These are phyloP conservation scores for Mallotus nudiflorus DNA, from an alignment of 345 rosid species.

Conservation along the genomic window DNA sequence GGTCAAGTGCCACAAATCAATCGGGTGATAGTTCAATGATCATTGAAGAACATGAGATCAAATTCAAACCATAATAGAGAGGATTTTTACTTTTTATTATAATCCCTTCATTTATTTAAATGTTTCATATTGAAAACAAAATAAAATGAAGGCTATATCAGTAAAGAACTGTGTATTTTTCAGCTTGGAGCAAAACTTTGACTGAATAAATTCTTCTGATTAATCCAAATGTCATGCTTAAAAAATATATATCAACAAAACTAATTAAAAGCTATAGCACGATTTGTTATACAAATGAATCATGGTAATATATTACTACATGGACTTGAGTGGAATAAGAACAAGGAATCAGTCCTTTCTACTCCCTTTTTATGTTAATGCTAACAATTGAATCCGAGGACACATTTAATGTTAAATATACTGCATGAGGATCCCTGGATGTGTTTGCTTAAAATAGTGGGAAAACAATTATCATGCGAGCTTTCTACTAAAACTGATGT, in stretches of 20 bases:
- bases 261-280: conserved; percentile 1
- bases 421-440: background rate
- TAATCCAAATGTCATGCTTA: no score
- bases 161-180: no score
- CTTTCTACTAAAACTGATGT: conserved; percentile 72
- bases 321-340: background rate
- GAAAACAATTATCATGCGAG: conserved; percentile 25
- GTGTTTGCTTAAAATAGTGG: conserved; percentile 10
- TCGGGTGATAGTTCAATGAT: no score
- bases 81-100: no score
- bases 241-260: background rate
- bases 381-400: background rate
- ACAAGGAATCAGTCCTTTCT: background rate
- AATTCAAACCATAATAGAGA: no score
- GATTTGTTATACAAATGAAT: conserved; percentile 17
- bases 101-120: no score
- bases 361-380: background rate
- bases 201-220: background rate
- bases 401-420: background rate
- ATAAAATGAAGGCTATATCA: no score
- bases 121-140: no score
- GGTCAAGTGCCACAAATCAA: no score
- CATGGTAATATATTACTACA: background rate
- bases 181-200: no score
- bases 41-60: no score